phyloP scores from a whole-genome alignment of 169 alveolate species.

The Plasmodium adleri region DNA sequence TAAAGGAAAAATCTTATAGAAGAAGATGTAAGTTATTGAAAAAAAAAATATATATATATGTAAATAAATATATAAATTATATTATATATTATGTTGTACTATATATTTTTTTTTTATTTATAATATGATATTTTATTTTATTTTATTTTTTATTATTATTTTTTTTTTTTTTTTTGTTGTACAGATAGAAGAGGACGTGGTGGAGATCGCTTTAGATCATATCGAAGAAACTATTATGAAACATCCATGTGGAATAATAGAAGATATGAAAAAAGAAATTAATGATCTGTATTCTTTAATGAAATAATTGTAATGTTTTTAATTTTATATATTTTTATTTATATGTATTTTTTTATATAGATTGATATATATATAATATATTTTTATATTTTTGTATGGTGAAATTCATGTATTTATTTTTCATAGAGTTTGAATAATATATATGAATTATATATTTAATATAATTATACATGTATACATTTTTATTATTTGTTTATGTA shows the following conservation, averaged over 20 bases:
- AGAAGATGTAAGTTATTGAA: constrained; percentile 30
- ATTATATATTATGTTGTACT: not conserved
- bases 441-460: too few species aligned
- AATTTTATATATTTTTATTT: too few species aligned
- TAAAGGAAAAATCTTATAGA: constrained; percentile 67
- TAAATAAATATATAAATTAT: not conserved
- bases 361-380: too few species aligned
- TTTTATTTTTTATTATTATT: not conserved
- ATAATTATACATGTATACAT: too few species aligned
- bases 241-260: constrained; percentile 73
- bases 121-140: not conserved
- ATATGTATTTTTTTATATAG: too few species aligned
- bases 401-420: too few species aligned
- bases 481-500: too few species aligned
- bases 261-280: constrained; percentile 67
- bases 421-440: too few species aligned
- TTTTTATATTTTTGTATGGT: too few species aligned
- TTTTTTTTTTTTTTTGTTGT: constrained; percentile 1
- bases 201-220: constrained; percentile 20
- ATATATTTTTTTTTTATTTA: not conserved
- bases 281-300: not conserved
- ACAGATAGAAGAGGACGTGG: constrained; percentile 72
- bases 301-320: too few species aligned
- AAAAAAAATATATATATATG: constrained; percentile 6
- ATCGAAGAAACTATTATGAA: constrained; percentile 57